Conservation (phyloP, 2,329 filamentous ascomycete species). For the Clonostachys byssicola region DNA sequence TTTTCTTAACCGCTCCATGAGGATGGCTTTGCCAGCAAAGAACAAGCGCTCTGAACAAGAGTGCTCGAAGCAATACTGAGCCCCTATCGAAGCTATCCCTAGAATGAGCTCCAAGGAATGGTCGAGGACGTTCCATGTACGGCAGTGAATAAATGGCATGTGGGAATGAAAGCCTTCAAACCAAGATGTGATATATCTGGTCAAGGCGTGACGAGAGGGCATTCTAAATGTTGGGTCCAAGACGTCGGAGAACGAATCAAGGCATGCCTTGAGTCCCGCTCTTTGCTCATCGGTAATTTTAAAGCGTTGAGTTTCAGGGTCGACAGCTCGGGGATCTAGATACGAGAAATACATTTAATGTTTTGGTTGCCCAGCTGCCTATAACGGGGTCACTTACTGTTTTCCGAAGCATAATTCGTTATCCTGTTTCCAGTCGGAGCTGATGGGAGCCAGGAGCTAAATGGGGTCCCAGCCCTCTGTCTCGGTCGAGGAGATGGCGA, state of each 20-base stretch:
- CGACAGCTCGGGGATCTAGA: constrained; percentile 8
- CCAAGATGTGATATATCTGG: constrained; percentile 25
- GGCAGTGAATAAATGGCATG: constrained; percentile 29
- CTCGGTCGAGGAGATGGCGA: constrained; percentile 4
- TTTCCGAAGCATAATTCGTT: constrained; percentile 2
- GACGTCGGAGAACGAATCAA: constrained; percentile 18
- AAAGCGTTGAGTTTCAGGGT: constrained; percentile 12
- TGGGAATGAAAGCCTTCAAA: constrained; percentile 30
- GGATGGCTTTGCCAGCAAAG: constrained; percentile 19
- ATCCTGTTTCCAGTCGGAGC: constrained; percentile 21
- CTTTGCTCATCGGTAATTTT: constrained; percentile 26
- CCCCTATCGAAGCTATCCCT: constrained; percentile 23
- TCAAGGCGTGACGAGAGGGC: constrained; percentile 27
- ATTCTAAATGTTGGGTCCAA: constrained; percentile 20
- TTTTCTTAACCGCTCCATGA: constrained; percentile 19
- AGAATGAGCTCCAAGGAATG: constrained; percentile 23
- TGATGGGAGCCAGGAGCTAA: constrained; percentile 29
- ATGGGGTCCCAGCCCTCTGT: constrained; percentile 23
- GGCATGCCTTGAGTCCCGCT: constrained; percentile 11
- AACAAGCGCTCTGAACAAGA: constrained; percentile 25
- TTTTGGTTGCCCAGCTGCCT: too few relatives aligned
- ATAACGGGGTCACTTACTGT: neutral
- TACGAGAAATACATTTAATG: neutral
- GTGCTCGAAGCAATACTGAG: constrained; percentile 31
- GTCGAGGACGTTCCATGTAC: constrained; percentile 22